Evolutionary conservation across 768 basidiomycete species (phyloP), one percentile per base, ranked within the genome.

Genomic region (Boletus tylopilopsis): DNA sequence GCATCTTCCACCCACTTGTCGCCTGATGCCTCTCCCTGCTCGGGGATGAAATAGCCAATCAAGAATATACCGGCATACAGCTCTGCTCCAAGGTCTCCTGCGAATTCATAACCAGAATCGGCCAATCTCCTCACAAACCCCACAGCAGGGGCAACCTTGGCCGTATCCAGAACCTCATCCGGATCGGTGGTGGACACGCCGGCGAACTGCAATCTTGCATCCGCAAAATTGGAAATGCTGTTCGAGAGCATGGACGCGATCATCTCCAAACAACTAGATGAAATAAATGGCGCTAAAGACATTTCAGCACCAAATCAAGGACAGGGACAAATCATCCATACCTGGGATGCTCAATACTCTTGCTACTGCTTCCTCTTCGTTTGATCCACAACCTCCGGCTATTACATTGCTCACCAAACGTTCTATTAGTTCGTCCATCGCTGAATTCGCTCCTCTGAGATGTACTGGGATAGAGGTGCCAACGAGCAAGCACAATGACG

Each of bases 351-450:
- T 49, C 46, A 65, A 50, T 18, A 67, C 25, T 22, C 29, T 51
- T 15, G 25, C 36, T 24, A 54, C 40, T 5, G 16, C 32, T 5
- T 9, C 36, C 9, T 47, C 53, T 13, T 49, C 51, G 2, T 29
- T 42, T 36, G 27, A 49, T 2, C 29, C 38, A 5, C 34, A 24
- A 24, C 34, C 41, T 4, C 5, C 0, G 5, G 34, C 13, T n/a
- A 60, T 52, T 7, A 39, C 40, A 22, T 35, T 43, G 27, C 22
- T 51, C 16, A 60, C 59, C 24, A 55, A 45, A 22, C 42, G 43
- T 45, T 57, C 68, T 2, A 79, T 64, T 1, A 79, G 50, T 3
- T 38, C 60, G 47, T 84, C 80, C 43, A 86, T 67, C 47, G 77
- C 72, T 15, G 66, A 64, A 2, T 47, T 67, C 32, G 59, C 58